phyloP scores from a whole-genome alignment of 2,329 filamentous ascomycete genomes.

The Fusarium sterilihyphosum region DNA sequence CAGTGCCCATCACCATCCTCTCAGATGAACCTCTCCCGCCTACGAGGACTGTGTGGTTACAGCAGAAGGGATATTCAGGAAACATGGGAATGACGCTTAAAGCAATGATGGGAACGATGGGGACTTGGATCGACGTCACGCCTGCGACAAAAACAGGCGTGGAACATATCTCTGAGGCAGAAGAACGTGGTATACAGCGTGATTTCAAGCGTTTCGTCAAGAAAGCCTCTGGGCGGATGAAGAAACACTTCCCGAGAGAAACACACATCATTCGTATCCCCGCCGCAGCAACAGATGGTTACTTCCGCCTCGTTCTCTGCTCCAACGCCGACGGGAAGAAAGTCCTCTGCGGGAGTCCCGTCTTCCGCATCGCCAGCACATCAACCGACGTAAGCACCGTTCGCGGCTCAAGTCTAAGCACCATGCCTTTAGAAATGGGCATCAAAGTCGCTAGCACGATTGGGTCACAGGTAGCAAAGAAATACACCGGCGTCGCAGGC shows the following conservation, averaged over 20 bases:
- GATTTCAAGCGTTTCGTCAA: slow-evolving; percentile 73
- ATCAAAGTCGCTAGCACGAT: slow-evolving; percentile 65
- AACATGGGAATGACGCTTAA: slow-evolving; percentile 75
- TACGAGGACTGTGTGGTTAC: slow-evolving; percentile 72
- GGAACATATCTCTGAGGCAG: slow-evolving; percentile 61
- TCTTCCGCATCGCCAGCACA: slow-evolving; percentile 75
- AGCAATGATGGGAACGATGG: slow-evolving; percentile 67
- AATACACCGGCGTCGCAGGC: slow-evolving; percentile 52
- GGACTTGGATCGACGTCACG: slow-evolving; percentile 75
- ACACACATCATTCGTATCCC: slow-evolving; percentile 74
- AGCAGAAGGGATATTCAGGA: slow-evolving; percentile 74
- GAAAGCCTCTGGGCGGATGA: slow-evolving; percentile 58
- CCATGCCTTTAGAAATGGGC: slow-evolving; percentile 73
- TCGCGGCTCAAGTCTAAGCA: slow-evolving; percentile 71
- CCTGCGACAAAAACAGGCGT: slow-evolving; percentile 59
- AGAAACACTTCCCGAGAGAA: slow-evolving; percentile 65
- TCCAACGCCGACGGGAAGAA: slow-evolving; percentile 57
- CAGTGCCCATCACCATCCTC: slow-evolving; percentile 72
- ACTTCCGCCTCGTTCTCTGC: slow-evolving; percentile 74
- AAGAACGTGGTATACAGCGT: slow-evolving; percentile 74
- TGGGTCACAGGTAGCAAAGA: slow-evolving; percentile 56
- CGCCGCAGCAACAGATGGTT: slow-evolving; percentile 70
- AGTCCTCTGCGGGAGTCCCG: slow-evolving; percentile 71
- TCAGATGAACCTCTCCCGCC: slow-evolving; percentile 65
- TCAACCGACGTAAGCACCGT: slow-evolving; percentile 69